Evolutionary conservation across 805 yeast species (phyloP).

Genomic region (Wickerhamomyces sydowiorum): DNA sequence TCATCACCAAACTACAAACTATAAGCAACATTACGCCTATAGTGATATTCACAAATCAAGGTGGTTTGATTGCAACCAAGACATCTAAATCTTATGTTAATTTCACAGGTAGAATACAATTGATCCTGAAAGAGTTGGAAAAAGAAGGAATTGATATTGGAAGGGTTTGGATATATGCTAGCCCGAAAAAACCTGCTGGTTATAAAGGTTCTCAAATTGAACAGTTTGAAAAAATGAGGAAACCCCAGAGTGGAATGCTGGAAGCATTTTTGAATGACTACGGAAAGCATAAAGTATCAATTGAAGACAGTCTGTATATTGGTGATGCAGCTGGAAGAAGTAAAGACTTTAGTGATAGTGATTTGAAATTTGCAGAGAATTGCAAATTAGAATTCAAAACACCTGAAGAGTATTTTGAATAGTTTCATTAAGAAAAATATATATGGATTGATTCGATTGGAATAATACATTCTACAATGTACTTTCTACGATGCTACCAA

Average conservation of each 20-base stretch:
- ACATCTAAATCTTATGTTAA: constrained; percentile 29
- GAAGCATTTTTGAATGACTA: constrained; percentile 40
- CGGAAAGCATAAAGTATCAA: constrained; percentile 8
- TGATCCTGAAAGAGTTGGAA: constrained; percentile 27
- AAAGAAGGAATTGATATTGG: constrained; percentile 17
- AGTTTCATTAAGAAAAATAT: background rate
- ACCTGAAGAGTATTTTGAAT: constrained; percentile 65
- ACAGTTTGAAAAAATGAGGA: constrained; percentile 40
- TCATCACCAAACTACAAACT: constrained; percentile 5
- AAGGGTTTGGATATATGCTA: constrained; percentile 49
- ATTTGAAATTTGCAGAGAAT: constrained; percentile 58
- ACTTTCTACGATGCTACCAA: constrained; percentile 1
- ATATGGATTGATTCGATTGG: background rate
- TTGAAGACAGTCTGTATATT: constrained; percentile 58
- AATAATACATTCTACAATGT: no score
- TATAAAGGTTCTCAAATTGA: constrained; percentile 8
- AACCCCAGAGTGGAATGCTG: constrained; percentile 83
- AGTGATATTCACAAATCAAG: constrained; percentile 85
- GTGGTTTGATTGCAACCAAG: constrained; percentile 46
- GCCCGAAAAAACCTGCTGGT: constrained; percentile 48
- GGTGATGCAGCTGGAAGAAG: constrained; percentile 96
- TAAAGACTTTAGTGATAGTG: constrained; percentile 77
- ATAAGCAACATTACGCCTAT: constrained; percentile 22
- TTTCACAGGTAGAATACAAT: constrained; percentile 37
- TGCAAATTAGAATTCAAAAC: constrained; percentile 48